phyloP scores from a whole-genome alignment of 768 basidiomycete genomes.

The Amanita phalloides region DNA sequence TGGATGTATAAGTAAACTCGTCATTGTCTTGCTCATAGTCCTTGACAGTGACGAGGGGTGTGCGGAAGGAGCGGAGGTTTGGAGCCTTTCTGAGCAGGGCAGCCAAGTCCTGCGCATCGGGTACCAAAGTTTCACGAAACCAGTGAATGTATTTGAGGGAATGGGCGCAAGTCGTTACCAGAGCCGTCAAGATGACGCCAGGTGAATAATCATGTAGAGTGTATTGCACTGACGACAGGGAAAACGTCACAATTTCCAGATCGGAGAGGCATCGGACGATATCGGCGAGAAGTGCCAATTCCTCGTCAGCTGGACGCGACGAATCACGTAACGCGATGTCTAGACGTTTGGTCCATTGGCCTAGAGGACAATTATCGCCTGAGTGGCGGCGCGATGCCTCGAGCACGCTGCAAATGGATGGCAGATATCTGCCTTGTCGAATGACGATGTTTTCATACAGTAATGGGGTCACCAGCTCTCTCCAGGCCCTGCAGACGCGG shows the following conservation, averaged over 20 bases:
- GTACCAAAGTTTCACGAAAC: constrained; percentile 3
- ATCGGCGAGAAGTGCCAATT: neutral
- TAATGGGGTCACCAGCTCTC: constrained; percentile 11
- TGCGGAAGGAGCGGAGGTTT: constrained; percentile 2
- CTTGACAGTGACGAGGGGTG: neutral
- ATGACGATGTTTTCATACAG: constrained; percentile 17
- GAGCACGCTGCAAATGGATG: constrained; percentile 1
- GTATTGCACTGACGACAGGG: neutral
- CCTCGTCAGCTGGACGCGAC: neutral
- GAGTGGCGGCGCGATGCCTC: neutral
- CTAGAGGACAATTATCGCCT: neutral
- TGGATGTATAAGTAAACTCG: neutral
- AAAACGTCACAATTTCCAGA: constrained; percentile 4
- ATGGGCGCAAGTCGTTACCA: neutral
- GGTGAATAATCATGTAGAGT: neutral
- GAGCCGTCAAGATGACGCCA: neutral
- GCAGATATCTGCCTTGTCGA: neutral
- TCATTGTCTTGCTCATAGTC: neutral
- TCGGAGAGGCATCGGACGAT: constrained; percentile 5
- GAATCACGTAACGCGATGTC: constrained; percentile 5
- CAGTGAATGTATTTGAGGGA: constrained; percentile 3
- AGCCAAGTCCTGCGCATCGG: neutral
- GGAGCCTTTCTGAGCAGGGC: neutral
- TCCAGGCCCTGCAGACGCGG: constrained; percentile 17
- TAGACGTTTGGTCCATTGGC: constrained; percentile 6